Conservation (phyloP, 2,329 filamentous ascomycete species). For the Neoascochyta sp. region DNA sequence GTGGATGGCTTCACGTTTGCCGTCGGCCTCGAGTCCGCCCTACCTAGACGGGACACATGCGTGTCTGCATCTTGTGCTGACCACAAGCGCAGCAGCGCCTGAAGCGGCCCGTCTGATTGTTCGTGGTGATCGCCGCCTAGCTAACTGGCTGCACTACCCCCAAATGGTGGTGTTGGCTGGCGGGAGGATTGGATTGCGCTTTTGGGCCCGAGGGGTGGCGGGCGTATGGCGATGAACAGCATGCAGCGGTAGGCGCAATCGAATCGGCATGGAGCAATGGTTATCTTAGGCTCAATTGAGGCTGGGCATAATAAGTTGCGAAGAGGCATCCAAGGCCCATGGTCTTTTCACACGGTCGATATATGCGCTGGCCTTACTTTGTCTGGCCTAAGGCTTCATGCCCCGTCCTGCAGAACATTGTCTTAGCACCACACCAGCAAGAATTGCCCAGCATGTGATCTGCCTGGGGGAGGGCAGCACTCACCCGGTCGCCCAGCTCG, state of each 20-base stretch:
- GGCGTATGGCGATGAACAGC: constrained; percentile 5
- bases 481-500: too few species aligned
- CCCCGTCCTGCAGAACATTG: not conserved
- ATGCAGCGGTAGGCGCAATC: constrained; percentile 4
- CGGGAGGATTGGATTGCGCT: constrained; percentile 8
- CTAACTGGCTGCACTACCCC: too few species aligned
- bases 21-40: too few species aligned
- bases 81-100: not conserved
- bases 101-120: constrained; percentile 1
- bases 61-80: constrained; percentile 1
- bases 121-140: too few species aligned
- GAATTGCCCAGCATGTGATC: too few species aligned
- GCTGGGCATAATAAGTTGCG: constrained; percentile 2
- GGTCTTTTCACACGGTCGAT: too few species aligned
- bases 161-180: constrained; percentile 7
- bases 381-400: too few species aligned
- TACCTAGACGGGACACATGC: too few species aligned
- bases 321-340: too few species aligned
- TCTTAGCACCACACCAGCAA: too few species aligned
- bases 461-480: too few species aligned
- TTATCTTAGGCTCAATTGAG: constrained; percentile 10
- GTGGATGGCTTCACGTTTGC: constrained; percentile 2
- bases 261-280: constrained; percentile 3
- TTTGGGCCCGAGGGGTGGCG: constrained; percentile 5
- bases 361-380: too few species aligned